Conservation (phyloP, 225 moss, liverwort and hornwort genomes). For the Polytrichum commune region DNA sequence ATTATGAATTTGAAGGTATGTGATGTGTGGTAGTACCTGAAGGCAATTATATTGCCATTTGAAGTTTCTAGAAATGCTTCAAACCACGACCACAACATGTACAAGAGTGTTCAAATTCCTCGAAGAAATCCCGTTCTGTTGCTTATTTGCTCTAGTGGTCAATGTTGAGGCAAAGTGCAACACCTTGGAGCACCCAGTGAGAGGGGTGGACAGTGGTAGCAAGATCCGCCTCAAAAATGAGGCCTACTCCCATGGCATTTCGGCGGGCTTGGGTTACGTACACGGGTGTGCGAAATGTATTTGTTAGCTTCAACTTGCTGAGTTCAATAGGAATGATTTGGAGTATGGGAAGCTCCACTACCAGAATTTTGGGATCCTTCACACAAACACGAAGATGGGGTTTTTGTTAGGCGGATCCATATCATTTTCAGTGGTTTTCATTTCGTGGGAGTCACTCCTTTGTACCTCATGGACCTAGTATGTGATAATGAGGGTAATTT, state of each 20-base stretch:
- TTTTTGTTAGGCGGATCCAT: too few species aligned
- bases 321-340: slow-evolving; percentile 89
- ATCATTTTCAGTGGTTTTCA: too few species aligned
- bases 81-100: too few species aligned
- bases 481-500: too few species aligned
- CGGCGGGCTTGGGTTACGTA: slow-evolving; percentile 89
- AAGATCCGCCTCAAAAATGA: slow-evolving; percentile 89
- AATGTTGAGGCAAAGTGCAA: slow-evolving; percentile 80
- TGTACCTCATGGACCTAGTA: too few species aligned
- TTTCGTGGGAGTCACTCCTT: too few species aligned
- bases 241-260: slow-evolving; percentile 91
- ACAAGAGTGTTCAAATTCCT: too few species aligned
- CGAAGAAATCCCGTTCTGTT: too few species aligned
- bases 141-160: slow-evolving; percentile 41
- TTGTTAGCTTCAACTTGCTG: slow-evolving; percentile 89
- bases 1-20: too few species aligned
- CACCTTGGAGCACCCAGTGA: slow-evolving; percentile 91
- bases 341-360: slow-evolving; percentile 77
- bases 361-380: slow-evolving; percentile 82
- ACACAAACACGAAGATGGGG: background rate
- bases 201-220: slow-evolving; percentile 80
- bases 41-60: too few species aligned
- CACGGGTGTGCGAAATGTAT: slow-evolving; percentile 82
- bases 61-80: too few species aligned
- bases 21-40: too few species aligned